Evolutionary conservation across 768 basidiomycete genomes (phyloP).

Genomic region (Auricularia heimuer): DNA sequence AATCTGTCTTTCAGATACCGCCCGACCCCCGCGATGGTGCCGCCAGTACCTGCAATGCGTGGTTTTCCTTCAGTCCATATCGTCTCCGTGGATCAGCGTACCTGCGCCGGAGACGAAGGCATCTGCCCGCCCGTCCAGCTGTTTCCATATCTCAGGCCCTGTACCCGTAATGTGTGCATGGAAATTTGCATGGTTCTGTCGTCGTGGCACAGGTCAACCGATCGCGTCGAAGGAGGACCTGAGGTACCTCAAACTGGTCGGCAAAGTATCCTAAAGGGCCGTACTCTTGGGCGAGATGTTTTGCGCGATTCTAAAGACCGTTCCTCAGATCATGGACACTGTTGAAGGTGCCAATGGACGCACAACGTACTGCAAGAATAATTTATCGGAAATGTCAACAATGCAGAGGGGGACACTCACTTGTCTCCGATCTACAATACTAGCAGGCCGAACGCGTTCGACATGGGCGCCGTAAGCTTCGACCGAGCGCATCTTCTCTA

Average conservation of each 20-base stretch:
- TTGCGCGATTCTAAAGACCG: constrained; percentile 67
- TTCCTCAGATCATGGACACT: neutral
- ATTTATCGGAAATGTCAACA: constrained; percentile 10
- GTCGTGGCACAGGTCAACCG: no score
- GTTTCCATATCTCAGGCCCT: constrained; percentile 91
- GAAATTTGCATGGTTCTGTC: constrained; percentile 79
- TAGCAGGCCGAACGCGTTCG: constrained; percentile 83
- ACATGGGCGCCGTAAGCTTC: constrained; percentile 81
- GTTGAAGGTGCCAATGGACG: constrained; percentile 18
- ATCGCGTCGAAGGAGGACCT: neutral
- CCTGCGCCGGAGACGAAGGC: constrained; percentile 91
- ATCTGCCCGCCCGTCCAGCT: constrained; percentile 71
- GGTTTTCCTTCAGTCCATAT: neutral
- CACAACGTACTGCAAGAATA: constrained; percentile 48
- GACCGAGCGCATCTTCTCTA: constrained; percentile 84
- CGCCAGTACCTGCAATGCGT: constrained; percentile 67
- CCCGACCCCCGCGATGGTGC: constrained; percentile 83
- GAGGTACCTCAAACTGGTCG: constrained; percentile 79
- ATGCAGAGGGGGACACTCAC: constrained; percentile 27
- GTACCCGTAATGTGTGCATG: constrained; percentile 83
- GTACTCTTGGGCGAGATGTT: constrained; percentile 66
- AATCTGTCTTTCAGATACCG: constrained; percentile 70
- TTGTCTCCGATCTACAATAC: constrained; percentile 96
- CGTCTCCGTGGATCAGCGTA: constrained; percentile 14
- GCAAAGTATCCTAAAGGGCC: constrained; percentile 84